Evolutionary conservation across 2,329 filamentous ascomycete genomes (phyloP), one percentile per base, ranked within the genome.

Genomic region (Colletotrichum echinochloae): DNA sequence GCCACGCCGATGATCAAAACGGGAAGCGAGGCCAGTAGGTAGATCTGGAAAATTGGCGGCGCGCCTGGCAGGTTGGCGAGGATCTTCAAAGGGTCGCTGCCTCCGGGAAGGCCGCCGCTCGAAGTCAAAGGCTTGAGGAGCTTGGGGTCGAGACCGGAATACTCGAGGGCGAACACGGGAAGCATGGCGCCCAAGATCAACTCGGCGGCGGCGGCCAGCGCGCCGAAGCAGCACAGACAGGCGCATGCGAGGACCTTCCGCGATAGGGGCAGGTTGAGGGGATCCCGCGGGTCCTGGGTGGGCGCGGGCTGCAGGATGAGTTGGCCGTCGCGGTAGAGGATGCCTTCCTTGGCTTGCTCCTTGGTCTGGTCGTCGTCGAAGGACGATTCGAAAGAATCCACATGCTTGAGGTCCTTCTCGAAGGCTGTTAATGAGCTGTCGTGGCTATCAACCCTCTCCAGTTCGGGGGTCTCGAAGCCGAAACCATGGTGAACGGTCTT

Each of bases 141-240:
- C 6, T 75, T 73, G 0, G 78, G 74, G 65, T 77, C 74, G 8
- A 79, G 67, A 12, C 78, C 77, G 5, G 77, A 74, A 60, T 81
- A 81, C 62, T 79, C 76, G 57, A 80, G 75, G 11, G 77, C 68
- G 61, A 79, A 81, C n/a, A 81, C 76, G 37, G 79, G 79, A 12
- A 79, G 65, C 56, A 80, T 74, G 3, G 73, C 73, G 26, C 75
- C 76, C 49, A 80, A 72, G 23, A 78, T 75, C 23, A 75, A 14
- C 60, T 71, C 65, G 14, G 76, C 74, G 1, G 77, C 72, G 12
- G 78, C 73, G 2, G 77, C 75, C 11, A 80, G 66, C 3, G 76
- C 75, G 28, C 77, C 78, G 61, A 78, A 70, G 37, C 64, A 70
- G 52, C 67, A 70, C 1, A 70, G 52, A 11, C 67, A 70, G 35